Conservation (phyloP, 345 rosid species). For the Firmiana major region DNA sequence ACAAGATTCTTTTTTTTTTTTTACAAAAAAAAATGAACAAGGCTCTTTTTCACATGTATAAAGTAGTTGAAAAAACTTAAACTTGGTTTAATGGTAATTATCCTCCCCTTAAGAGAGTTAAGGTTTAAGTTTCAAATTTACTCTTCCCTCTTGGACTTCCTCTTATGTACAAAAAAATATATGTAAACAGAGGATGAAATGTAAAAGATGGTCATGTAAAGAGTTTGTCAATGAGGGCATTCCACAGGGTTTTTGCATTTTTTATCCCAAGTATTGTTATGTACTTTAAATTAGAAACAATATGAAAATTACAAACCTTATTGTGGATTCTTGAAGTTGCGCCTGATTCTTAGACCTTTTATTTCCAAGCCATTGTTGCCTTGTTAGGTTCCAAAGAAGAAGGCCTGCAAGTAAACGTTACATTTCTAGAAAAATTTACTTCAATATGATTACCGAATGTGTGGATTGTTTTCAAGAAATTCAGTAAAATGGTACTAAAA, state of each 20-base stretch:
- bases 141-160: not conserved
- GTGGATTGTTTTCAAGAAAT: not conserved
- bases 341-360: slow-evolving; percentile 31
- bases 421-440: slow-evolving; percentile 13
- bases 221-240: not conserved
- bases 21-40: not conserved
- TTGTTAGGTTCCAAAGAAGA: slow-evolving; percentile 63
- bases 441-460: not conserved
- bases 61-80: not conserved
- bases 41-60: not conserved
- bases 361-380: slow-evolving; percentile 67
- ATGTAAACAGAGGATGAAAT: not conserved
- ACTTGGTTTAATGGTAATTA: not conserved
- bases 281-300: not conserved
- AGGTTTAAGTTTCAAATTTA: not conserved
- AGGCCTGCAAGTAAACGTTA: slow-evolving; percentile 59
- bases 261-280: not conserved
- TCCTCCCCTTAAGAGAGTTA: not conserved
- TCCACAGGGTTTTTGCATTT: not conserved
- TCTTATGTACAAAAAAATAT: not conserved
- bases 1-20: not conserved
- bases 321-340: slow-evolving; percentile 48
- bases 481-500: not conserved
- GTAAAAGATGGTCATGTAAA: not conserved
- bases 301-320: slow-evolving; percentile 49